phyloP scores from a whole-genome alignment of 768 basidiomycete species.

The Lactarius sp. region DNA sequence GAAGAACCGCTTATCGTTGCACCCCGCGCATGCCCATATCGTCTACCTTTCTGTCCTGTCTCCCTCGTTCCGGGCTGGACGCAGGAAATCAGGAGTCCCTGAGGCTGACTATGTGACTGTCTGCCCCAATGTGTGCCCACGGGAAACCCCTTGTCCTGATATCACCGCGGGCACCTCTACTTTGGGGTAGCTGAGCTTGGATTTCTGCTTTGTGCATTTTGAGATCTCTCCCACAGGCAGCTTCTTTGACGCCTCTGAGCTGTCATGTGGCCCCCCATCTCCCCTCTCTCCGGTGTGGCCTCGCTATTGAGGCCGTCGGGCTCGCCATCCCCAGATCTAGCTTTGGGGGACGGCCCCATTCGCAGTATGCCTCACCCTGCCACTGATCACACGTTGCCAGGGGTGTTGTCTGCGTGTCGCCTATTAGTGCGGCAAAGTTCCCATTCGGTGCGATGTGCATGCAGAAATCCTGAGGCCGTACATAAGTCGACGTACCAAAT shows the following conservation, averaged over 20 bases:
- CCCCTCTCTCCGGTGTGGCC: too few relatives aligned
- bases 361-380: too few relatives aligned
- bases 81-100: neutral
- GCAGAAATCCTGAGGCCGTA: too few relatives aligned
- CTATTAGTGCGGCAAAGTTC: too few relatives aligned
- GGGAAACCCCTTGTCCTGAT: neutral
- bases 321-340: too few relatives aligned
- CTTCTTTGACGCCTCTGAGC: neutral
- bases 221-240: neutral
- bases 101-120: neutral
- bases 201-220: accelerated
- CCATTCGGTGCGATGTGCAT: too few relatives aligned
- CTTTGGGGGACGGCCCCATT: too few relatives aligned
- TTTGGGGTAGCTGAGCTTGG: neutral
- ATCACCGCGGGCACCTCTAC: too few relatives aligned
- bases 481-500: too few relatives aligned
- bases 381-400: too few relatives aligned
- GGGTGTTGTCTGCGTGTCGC: too few relatives aligned
- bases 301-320: too few relatives aligned
- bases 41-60: accelerated
- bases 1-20: neutral
- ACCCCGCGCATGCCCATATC: neutral
- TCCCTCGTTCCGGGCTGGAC: neutral
- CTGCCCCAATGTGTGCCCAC: neutral
- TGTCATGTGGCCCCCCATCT: neutral